Percentiles rank a stretch among this genome's conserved stretches.
Evolutionary conservation across 75 land plant genomes (phyloP).

Genomic region (Picea sitchensis): DNA sequence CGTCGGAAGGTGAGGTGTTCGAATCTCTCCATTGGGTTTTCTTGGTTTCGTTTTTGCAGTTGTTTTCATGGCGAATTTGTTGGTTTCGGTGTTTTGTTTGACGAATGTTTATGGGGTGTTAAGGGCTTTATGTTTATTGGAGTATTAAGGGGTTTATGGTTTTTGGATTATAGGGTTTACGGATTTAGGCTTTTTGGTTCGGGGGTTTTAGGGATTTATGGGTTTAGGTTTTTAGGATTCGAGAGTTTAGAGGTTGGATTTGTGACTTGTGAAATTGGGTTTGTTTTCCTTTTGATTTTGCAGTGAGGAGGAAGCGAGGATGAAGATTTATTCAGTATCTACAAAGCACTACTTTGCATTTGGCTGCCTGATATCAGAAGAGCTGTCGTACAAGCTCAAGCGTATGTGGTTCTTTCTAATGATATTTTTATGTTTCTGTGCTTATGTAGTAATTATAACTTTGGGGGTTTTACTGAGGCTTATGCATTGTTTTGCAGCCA

Average conservation of each 20-base stretch:
- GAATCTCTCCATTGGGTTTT: not conserved
- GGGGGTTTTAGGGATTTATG: not conserved
- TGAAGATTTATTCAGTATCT: conserved; percentile 62
- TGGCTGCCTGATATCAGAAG: conserved; percentile 55
- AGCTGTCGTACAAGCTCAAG: conserved; percentile 47
- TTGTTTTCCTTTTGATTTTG: conserved; percentile 8
- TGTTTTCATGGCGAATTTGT: not conserved
- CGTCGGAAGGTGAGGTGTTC: conserved; percentile 24
- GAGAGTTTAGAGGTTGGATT: no score
- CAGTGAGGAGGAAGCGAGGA: conserved; percentile 70
- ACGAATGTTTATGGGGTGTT: not conserved
- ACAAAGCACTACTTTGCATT: conserved; percentile 65
- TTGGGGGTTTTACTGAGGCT: not conserved
- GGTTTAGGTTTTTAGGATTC: not conserved
- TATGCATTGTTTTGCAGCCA: conserved; percentile 17
- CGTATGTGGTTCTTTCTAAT: conserved; percentile 15
- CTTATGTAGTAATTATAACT: not conserved
- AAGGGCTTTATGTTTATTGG: not conserved
- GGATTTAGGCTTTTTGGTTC: not conserved
- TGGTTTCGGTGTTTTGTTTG: no score
- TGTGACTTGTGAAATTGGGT: not conserved
- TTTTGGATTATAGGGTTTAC: not conserved
- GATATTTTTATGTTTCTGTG: not conserved
- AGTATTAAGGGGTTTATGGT: not conserved
- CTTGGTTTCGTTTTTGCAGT: not conserved